Evolutionary conservation across 2,329 filamentous ascomycete species (phyloP), one percentile per base, ranked within the genome.

Genomic region (Cladosporium austrohemisphaericum): DNA sequence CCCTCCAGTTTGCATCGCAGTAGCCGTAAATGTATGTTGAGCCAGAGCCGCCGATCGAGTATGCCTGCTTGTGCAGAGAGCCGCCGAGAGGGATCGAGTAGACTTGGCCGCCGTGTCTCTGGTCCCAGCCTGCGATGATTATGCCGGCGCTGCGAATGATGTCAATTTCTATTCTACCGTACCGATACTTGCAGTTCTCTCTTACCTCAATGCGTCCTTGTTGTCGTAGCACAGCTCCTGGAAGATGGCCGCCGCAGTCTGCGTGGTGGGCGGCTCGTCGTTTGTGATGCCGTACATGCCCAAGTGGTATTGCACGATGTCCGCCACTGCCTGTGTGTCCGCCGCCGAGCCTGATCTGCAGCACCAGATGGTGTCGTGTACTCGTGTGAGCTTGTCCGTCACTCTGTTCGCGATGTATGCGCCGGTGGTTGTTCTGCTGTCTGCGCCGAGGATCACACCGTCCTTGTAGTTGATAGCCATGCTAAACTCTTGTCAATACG

Each of bases 381-480:
- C 92, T 77, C 91, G 87, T 64, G 93, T 98, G 68, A 98, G 84
- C 79, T 98, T 98, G 80, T 98, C 93, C 57, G 93, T 98, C 58
- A 98, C 93, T 78, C 93, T 86, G 74, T 98, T 98, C 63, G 93
- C 93, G 67, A 98, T 97, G 79, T 97, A 98, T 62, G 92, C 84
- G 64, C 93, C 93, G 49, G 92, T 98, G 38, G 93, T 98, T 59
- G 93, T 98, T 76, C 93, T 84, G 65, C 90, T 96, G 72, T 98
- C 93, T 63, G 93, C 93, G 58, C 93, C 88, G 83, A 98, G 80
- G 73, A 98, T 97, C 52, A 98, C 93, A 55, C 93, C 93, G 65
- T 95, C 91, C 69, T 93, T 93, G 82, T 98, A 98, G 65, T 94
- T 97, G 70, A 97, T 91, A 54, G 93, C 93, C 93, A 98, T 98